Evolutionary conservation across 164 flowering plant species (phyloP).

Genomic region (Stephania yunnanensis): DNA sequence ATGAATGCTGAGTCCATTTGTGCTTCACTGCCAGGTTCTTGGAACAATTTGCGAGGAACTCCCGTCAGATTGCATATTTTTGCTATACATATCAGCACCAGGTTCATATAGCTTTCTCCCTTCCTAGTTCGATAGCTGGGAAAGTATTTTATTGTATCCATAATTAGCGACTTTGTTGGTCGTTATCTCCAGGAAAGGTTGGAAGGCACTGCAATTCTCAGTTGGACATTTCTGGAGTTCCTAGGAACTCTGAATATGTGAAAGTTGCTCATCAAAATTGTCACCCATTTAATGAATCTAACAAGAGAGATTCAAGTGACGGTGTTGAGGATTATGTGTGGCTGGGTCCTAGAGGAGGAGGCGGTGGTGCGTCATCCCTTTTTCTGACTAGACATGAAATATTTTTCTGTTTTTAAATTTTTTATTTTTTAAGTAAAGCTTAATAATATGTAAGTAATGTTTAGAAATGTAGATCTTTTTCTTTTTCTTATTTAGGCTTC

Average conservation of each 20-base stretch:
- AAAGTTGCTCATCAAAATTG: slow-evolving; percentile 32
- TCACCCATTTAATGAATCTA: slow-evolving; percentile 23
- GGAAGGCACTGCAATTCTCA: slow-evolving; percentile 31
- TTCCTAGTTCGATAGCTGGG: neutral
- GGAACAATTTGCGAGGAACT: slow-evolving; percentile 89
- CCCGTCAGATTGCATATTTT: slow-evolving; percentile 65
- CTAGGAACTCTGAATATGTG: slow-evolving; percentile 36
- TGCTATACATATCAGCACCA: slow-evolving; percentile 78
- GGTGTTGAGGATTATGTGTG: slow-evolving; percentile 39
- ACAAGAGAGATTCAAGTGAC: slow-evolving; percentile 33
- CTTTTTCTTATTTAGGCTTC: neutral
- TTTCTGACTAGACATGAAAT: neutral
- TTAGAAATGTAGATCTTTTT: neutral
- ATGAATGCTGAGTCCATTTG: neutral
- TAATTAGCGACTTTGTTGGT: slow-evolving; percentile 7
- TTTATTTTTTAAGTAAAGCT: neutral
- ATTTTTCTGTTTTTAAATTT: neutral
- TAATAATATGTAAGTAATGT: neutral
- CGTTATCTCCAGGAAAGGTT: slow-evolving; percentile 47
- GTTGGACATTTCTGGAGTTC: slow-evolving; percentile 44
- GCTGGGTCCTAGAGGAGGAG: slow-evolving; percentile 71
- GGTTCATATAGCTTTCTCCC: slow-evolving; percentile 40
- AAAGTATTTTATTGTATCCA: neutral
- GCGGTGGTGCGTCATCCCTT: slow-evolving; percentile 40
- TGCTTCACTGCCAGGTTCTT: slow-evolving; percentile 54